A percentile compares a stretch with the other conserved stretches of the same genome.
phyloP scores from a whole-genome alignment of 495 filamentous ascomycete genomes.

The Tricharina praecox region DNA sequence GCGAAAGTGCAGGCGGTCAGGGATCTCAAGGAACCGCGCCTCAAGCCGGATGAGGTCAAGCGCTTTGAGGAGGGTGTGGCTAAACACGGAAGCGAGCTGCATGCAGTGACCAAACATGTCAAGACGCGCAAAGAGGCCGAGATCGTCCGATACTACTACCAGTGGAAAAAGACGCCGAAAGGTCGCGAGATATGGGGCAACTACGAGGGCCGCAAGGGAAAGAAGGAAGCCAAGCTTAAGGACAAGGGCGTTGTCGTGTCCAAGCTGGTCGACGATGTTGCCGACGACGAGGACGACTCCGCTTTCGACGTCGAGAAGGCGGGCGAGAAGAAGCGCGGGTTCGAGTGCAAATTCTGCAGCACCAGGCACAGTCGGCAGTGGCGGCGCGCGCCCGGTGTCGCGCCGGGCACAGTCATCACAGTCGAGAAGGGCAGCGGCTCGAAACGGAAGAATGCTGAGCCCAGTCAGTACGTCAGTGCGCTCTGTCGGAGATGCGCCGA shows the following conservation, averaged over 20 bases:
- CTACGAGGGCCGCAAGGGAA: conserved; percentile 68
- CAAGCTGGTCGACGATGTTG: conserved; percentile 77
- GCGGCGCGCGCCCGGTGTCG: conserved; percentile 66
- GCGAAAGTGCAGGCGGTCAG: conserved; percentile 47
- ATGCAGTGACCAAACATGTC: conserved; percentile 66
- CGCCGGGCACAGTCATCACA: conserved; percentile 53
- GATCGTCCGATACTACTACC: conserved; percentile 86
- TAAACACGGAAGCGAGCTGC: conserved; percentile 81
- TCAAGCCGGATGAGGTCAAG: conserved; percentile 61
- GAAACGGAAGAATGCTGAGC: conserved; percentile 50
- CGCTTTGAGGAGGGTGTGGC: conserved; percentile 83
- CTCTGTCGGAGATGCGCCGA: conserved; percentile 80
- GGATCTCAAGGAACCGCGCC: conserved; percentile 70
- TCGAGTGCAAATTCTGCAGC: conserved; percentile 87
- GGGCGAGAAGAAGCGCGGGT: conserved; percentile 52
- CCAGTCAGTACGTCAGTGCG: conserved; percentile 56
- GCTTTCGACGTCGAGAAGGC: conserved; percentile 91
- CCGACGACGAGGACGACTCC: conserved; percentile 85
- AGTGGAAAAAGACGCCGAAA: conserved; percentile 87
- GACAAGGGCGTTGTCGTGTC: conserved; percentile 46
- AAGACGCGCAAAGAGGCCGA: conserved; percentile 59
- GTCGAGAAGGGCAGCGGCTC: conserved; percentile 42
- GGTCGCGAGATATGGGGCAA: conserved; percentile 80
- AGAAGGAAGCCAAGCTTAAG: conserved; percentile 57
- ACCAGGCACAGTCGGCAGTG: conserved; percentile 71